Base-by-base conservation (phyloP, 345 rosid species). In the Geranium rotundifolium region DNA sequence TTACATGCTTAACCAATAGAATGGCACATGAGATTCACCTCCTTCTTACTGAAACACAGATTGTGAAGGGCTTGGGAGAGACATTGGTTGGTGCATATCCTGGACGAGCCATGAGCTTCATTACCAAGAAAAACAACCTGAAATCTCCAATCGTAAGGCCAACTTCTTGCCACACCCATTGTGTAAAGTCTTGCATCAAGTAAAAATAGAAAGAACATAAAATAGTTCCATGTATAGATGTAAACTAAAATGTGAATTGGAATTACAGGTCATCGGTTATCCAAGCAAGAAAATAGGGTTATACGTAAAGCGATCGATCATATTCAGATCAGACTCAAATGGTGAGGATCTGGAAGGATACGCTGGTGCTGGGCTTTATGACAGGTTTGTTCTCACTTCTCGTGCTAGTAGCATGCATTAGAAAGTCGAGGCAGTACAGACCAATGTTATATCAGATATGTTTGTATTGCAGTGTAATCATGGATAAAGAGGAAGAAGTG, bases 301-400 rank as follows among this genome's bases (percentile, higher is more conserved):
- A 65, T 88, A 88, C 72, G 88, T 93, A 58, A 90, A 87, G 73
- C 88, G 78, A n/a, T 93, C 99, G 19, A 83, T 93, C 64, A 93
- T 93, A 68, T 88, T 90, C 72, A 78, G 99, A 59, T 93, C 99
- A 5, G 99, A 93, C 73, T 93, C 99, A 17, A 93, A 93, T n/a
- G 99, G 99, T 60, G 99, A 93, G 78, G 99, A 93, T 75, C 85
- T 93, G 0, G 97, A 90, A 80, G 99, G 99, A 34, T 93, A 93
- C 78, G 99, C 99, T 39, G 99, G 99, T 75, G 99, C 99, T 55
- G 99, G 99, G 31, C 97, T 93, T 73, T 93, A 93, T 56, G 99
- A 93, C 71, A 93, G 99, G 99, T 93, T 8, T 49, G n/a, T 13
- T 6, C 9, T 57, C 17, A 12, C 19, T 13, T 6, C 9, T 57